phyloP scores from a whole-genome alignment of 306 rosid genomes.

The Rosa rugosa region DNA sequence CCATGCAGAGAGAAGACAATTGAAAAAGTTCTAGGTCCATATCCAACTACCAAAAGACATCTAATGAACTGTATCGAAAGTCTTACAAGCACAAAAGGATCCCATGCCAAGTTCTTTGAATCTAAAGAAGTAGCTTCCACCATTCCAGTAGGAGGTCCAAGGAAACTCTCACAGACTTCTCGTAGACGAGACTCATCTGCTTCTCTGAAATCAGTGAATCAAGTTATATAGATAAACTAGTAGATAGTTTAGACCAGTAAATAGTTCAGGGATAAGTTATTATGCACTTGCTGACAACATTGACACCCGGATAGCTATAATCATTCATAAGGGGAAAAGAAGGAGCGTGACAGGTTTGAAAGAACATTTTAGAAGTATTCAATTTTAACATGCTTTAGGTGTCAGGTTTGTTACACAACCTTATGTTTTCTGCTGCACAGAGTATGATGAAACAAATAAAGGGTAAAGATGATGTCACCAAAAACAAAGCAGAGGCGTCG shows the following conservation, averaged over 20 bases:
- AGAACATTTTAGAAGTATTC: background rate
- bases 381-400: background rate
- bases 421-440: slow-evolving; percentile 3
- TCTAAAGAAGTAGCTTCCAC: slow-evolving; percentile 52
- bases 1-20: background rate
- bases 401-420: background rate
- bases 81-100: slow-evolving; percentile 90
- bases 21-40: background rate
- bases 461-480: background rate
- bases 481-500: background rate
- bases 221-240: background rate
- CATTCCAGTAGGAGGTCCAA: slow-evolving; percentile 99
- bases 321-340: background rate
- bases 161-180: slow-evolving; percentile 92
- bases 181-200: slow-evolving; percentile 93
- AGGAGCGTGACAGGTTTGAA: background rate
- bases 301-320: background rate
- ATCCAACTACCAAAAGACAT: background rate
- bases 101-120: slow-evolving; percentile 71
- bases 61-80: slow-evolving; percentile 7
- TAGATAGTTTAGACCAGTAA: background rate
- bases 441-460: background rate
- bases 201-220: slow-evolving; percentile 66
- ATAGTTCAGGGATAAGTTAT: background rate
- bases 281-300: background rate